Base-by-base conservation (phyloP, 169 alveolate genomes). In the Babesia divergens region DNA sequence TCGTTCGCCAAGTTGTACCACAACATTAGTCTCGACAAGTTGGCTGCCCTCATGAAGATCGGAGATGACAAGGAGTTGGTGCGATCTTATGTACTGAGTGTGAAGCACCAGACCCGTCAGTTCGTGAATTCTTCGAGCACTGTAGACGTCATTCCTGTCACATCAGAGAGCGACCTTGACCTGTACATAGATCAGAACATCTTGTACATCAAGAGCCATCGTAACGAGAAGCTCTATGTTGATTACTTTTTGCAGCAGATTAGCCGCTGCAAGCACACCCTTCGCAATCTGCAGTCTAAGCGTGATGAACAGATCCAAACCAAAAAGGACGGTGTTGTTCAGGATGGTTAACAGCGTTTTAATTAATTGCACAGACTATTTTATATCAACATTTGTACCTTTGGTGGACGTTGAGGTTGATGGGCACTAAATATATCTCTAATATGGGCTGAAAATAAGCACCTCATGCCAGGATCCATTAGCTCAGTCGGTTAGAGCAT, bases 401-500 rank as follows among this genome's bases (percentile, higher is more conserved):
- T 14, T 3, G 1, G 14, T 29, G n/a, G 6, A 7, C 34, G 2
- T 37, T 18, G n/a, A 32, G 38, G 2, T 26, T 16, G 4, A 9
- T 3, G n/a, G n/a, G n/a, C n/a, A n/a, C n/a, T n/a, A n/a, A n/a
- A n/a, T n/a, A n/a, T n/a, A n/a, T n/a, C n/a, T n/a, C n/a, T n/a
- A n/a, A n/a, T 26, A 6, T 51, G 31, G 28, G 18, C 20, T 50
- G 22, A 54, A 53, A 31, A 38, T 26, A 34, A 20, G n/a, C 4
- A 24, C 44, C 26, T 28, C 37, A 13, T 16, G 42, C 35, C 71
- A 38, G 60, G 93, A 89, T 89, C 93, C 93, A 89, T 89, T 89
- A 89, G 93, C 93, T 89, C 91, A 89, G 91, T 89, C 47, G 93
- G 93, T 89, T 89, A 89, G 93, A 89, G 93, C 93, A 88, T 89